Evolutionary conservation across 441 rosid species (phyloP), one percentile per base, ranked within the genome.

Genomic region (Populus hybrid): DNA sequence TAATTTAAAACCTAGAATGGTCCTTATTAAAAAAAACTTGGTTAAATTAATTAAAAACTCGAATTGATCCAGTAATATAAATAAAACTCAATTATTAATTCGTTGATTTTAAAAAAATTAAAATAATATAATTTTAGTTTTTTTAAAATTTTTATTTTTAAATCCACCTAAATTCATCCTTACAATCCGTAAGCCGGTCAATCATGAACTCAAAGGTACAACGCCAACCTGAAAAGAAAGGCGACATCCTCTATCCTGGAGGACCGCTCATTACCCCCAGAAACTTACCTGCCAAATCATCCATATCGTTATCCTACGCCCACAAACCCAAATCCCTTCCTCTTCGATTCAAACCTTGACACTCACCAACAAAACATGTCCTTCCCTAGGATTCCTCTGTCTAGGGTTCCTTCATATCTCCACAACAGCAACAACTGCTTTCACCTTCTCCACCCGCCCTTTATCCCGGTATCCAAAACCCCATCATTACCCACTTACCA

Each of bases 331-430:
- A 54, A 2, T 18, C 61, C n/a, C 21, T 54, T 16, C n/a, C 61
- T 54, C 61, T 54, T 16, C 59, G 6, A 50, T 54, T 54, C 61
- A 16, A 54, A 18, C 61, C 14, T 11, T 10, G 46, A 42, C 14
- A 42, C 14, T 0, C 61, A 18, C 61, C 61, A 6, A 18, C 8
- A 54, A 54, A 54, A 16, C 46, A 88, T 85, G 89, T 87, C 89
- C 59, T 82, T 79, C 5, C 79, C 81, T 26, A 83, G 87, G 80
- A 38, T 82, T 73, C 66, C 83, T 40, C 69, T 87, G n/a, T 79
- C 78, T 16, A 87, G 82, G 78, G 18, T 82, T 8, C 67, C 79
- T 64, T 38, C 80, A 2, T 63, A 54, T 54, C 57, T 54, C 16
- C 24, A 81, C 59, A 32, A 18, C 67, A 36, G 10, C 70, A 40